Conservation (phyloP, 2,329 filamentous ascomycete genomes). For the Emericellopsis cladophorae region DNA sequence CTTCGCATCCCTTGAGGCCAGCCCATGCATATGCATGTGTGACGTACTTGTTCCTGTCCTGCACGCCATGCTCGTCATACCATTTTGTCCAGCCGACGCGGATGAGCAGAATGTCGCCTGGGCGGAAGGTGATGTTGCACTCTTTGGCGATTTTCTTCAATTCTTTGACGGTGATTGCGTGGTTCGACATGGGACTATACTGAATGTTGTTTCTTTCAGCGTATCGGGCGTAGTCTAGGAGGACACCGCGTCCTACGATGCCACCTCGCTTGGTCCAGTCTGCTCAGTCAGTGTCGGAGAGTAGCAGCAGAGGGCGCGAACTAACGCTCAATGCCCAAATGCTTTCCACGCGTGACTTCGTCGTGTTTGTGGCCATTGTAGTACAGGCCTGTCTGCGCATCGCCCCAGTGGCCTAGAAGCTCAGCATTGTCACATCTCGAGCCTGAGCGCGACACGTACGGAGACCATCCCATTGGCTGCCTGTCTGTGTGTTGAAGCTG, state of each 20-base stretch:
- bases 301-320: background rate
- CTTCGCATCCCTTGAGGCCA: constrained; percentile 24
- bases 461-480: constrained; percentile 34
- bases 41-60: constrained; percentile 26
- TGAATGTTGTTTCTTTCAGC: constrained; percentile 21
- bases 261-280: constrained; percentile 3
- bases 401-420: constrained; percentile 1
- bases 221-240: constrained; percentile 35
- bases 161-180: constrained; percentile 17
- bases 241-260: constrained; percentile 28
- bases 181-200: constrained; percentile 25
- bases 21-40: constrained; percentile 29
- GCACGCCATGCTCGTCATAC: constrained; percentile 10
- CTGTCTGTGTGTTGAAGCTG: constrained; percentile 35
- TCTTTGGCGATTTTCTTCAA: constrained; percentile 21
- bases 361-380: constrained; percentile 4
- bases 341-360: constrained; percentile 3
- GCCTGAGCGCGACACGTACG: background rate
- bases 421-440: background rate
- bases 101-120: constrained; percentile 38
- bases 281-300: background rate
- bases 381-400: background rate
- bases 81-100: constrained; percentile 20
- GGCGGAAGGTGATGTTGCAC: constrained; percentile 26
- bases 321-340: constrained; percentile 4